A percentile compares a stretch with the other conserved stretches of the same genome.
These are phyloP conservation scores for Parachlorella kessleri DNA, from an alignment of 139 green algal genomes.

Conservation along the genomic window DNA sequence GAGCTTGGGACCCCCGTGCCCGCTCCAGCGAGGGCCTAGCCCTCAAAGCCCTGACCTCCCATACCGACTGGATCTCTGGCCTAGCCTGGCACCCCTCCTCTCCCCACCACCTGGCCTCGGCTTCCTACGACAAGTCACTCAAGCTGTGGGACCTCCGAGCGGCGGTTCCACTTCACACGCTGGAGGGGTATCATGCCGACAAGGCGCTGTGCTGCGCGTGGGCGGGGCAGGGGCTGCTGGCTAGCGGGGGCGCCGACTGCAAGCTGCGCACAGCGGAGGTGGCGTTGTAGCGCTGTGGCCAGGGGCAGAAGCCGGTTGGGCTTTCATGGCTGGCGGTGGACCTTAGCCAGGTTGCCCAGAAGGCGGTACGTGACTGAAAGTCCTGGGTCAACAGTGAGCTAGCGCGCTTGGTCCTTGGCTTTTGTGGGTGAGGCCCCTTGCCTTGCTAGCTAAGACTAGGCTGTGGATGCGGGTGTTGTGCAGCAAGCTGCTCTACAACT, in stretches of 20 bases:
- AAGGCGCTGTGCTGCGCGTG: slow-evolving; percentile 45
- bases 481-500: no score
- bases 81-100: slow-evolving; percentile 69
- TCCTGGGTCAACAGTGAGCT: no score
- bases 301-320: no score
- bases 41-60: slow-evolving; percentile 44
- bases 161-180: slow-evolving; percentile 58
- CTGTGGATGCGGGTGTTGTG: no score
- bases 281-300: no score
- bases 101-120: slow-evolving; percentile 67
- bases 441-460: no score
- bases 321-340: no score
- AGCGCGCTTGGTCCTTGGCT: no score
- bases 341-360: no score
- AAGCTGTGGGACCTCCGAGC: slow-evolving; percentile 74
- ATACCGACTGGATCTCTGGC: slow-evolving; percentile 71
- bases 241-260: slow-evolving; percentile 27
- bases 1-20: slow-evolving; percentile 78
- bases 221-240: not conserved
- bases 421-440: no score
- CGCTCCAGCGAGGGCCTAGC: slow-evolving; percentile 50
- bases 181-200: slow-evolving; percentile 44
- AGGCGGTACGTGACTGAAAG: no score
- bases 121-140: slow-evolving; percentile 53
- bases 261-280: slow-evolving; percentile 26